Evolutionary conservation across 306 rosid genomes (phyloP).

Genomic region (Prunus salicina): DNA sequence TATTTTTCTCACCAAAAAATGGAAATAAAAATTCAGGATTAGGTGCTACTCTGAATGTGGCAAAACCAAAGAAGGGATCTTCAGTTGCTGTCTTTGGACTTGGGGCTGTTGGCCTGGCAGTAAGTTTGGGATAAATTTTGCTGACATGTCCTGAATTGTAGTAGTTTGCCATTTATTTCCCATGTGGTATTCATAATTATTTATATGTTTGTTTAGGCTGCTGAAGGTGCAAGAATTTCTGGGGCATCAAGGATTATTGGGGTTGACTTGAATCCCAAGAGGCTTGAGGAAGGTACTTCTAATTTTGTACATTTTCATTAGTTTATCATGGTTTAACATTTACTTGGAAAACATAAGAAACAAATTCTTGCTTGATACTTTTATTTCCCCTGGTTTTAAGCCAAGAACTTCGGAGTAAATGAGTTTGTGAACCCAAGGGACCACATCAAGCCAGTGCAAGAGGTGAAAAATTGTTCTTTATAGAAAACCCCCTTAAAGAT

Average conservation of each 20-base stretch:
- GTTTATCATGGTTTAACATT: too few species aligned
- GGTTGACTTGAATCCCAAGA: conserved; percentile 30
- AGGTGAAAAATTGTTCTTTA: conserved; percentile 16
- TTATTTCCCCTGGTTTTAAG: conserved; percentile 14
- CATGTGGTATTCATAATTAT: background rate
- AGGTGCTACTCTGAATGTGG: too few species aligned
- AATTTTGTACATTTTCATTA: background rate
- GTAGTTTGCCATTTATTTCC: background rate
- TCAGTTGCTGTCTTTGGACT: conserved; percentile 36
- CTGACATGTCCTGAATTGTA: background rate
- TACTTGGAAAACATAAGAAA: too few species aligned
- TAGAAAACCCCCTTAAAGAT: too few species aligned
- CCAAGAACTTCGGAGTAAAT: conserved; percentile 46
- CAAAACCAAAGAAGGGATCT: conserved; percentile 32
- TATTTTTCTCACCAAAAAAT: too few species aligned
- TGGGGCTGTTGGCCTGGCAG: conserved; percentile 44
- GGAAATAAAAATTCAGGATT: too few species aligned
- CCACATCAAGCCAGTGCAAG: conserved; percentile 40
- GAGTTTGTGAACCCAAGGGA: conserved; percentile 56
- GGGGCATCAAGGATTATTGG: conserved; percentile 48
- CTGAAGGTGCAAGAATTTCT: conserved; percentile 43
- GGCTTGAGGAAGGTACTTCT: conserved; percentile 23
- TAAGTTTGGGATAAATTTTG: conserved; percentile 5
- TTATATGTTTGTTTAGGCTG: conserved; percentile 28
- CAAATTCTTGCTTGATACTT: background rate